phyloP scores from a whole-genome alignment of 352 stramenopile species.

The Globisporangium ultimum region DNA sequence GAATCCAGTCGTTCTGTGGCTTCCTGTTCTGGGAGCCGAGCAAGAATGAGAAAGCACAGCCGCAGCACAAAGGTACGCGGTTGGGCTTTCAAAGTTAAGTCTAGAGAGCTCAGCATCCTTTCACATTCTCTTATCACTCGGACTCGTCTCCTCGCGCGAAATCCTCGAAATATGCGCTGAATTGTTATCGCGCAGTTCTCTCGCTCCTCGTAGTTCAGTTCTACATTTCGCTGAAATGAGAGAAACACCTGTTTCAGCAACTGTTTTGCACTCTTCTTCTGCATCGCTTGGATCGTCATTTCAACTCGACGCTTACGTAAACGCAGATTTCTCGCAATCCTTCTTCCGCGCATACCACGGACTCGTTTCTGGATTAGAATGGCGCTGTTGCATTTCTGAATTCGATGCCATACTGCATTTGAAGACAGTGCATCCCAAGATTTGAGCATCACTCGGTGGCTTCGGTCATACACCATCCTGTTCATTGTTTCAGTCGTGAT shows the following conservation, averaged over 20 bases:
- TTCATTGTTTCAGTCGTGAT: constrained; percentile 49
- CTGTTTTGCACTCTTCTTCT: constrained; percentile 28
- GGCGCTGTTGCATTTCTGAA: constrained; percentile 43
- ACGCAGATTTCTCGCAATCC: constrained; percentile 29
- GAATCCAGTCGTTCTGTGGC: constrained; percentile 20
- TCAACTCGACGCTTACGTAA: constrained; percentile 32
- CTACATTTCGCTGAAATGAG: constrained; percentile 26
- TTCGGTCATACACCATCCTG: constrained; percentile 35
- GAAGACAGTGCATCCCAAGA: constrained; percentile 39
- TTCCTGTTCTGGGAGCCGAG: constrained; percentile 27
- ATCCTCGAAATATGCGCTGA: constrained; percentile 48
- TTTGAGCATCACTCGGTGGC: constrained; percentile 19
- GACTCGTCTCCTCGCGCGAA: constrained; percentile 32
- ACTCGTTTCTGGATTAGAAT: constrained; percentile 44
- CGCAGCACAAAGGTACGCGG: constrained; percentile 37
- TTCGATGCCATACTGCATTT: constrained; percentile 44
- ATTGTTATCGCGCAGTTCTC: constrained; percentile 23
- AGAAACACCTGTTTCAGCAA: constrained; percentile 31
- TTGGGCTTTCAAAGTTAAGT: constrained; percentile 34
- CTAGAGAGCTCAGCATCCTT: constrained; percentile 27
- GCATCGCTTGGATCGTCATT: constrained; percentile 26
- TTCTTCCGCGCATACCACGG: constrained; percentile 39
- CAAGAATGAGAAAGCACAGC: constrained; percentile 53
- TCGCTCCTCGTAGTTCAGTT: constrained; percentile 25
- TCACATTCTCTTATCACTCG: constrained; percentile 32